Conservation (phyloP, 441 rosid genomes). For the Mallotus repandus region DNA sequence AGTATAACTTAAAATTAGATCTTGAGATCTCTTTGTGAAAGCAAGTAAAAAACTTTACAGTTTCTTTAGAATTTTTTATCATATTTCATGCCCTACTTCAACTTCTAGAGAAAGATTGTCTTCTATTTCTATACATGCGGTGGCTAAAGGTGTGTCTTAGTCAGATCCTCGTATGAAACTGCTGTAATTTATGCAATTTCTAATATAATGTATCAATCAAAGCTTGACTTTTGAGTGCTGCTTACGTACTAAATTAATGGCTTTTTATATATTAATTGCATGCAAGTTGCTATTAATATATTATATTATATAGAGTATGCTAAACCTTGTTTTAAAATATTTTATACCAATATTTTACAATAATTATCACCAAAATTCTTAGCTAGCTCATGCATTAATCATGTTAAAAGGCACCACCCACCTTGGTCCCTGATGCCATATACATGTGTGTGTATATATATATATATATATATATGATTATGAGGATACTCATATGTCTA, state of each 20-base stretch:
- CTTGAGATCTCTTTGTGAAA: no score
- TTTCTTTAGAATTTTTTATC: no score
- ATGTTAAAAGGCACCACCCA: background rate
- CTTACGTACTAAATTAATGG: background rate
- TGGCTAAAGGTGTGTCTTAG: background rate
- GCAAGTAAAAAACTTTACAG: no score
- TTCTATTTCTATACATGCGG: background rate
- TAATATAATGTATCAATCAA: background rate
- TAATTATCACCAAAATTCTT: background rate
- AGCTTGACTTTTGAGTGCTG: slow-evolving; percentile 10
- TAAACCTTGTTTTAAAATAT: background rate
- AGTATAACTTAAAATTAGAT: no score
- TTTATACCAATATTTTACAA: background rate
- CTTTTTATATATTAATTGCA: background rate
- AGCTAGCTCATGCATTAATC: background rate
- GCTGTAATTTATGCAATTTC: background rate
- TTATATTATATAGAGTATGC: background rate
- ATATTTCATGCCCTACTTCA: no score
- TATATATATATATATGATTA: no score
- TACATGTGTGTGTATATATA: no score
- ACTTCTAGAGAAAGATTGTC: background rate
- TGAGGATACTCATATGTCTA: no score
- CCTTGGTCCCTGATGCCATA: background rate
- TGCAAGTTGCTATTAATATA: background rate
- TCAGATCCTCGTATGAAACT: background rate